Base-by-base conservation (phyloP, 768 basidiomycete species). In the Crepidotus variabilis region DNA sequence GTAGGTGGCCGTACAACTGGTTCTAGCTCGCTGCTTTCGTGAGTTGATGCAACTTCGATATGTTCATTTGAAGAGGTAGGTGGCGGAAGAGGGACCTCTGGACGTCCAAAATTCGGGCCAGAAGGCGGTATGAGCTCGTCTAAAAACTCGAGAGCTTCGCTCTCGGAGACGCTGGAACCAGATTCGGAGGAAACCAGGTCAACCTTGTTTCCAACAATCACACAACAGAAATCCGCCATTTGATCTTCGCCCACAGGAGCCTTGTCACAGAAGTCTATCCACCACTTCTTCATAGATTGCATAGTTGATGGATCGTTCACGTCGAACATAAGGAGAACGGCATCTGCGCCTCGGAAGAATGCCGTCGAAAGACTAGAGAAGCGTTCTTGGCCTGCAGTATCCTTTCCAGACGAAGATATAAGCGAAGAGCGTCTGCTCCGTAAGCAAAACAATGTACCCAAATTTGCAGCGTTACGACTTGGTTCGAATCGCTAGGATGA, bases 311-410 rank as follows among this genome's bases (percentile, higher is more conserved):
- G 83, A 2, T 79, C 67, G 61, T 86, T 90, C 28, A 89, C 87
- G 64, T 93, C 90, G 67, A 88, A 94, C 75, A 92, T 82, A 60
- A 94, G 79, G 14, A 94, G 58, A 1, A 81, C 90, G 0, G 91
- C 92, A 63, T 93, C 90, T 2, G 91, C 89, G 1, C 89, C 89
- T 6, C 92, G 82, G 62, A 92, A 94, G 71, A 94, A 94, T 0
- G 92, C 90, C 0, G 81, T 76, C 0, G 91, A 90, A 16, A 94
- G 78, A 39, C 81, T 86, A 1, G 90, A 90, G 73, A 94, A 94
- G 4, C 92, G 83, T 64, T 94, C 92, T 67, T 94, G 92, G 1
- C 92, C 92, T 1, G 90, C 89, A 0, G 90, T 92, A 65, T 93
- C 91, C 87, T 91, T 61, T 20, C 57, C 53, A 22, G 51, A 34